phyloP scores from a whole-genome alignment of 2,329 filamentous ascomycete species.

The Hymenoscyphus scutula region DNA sequence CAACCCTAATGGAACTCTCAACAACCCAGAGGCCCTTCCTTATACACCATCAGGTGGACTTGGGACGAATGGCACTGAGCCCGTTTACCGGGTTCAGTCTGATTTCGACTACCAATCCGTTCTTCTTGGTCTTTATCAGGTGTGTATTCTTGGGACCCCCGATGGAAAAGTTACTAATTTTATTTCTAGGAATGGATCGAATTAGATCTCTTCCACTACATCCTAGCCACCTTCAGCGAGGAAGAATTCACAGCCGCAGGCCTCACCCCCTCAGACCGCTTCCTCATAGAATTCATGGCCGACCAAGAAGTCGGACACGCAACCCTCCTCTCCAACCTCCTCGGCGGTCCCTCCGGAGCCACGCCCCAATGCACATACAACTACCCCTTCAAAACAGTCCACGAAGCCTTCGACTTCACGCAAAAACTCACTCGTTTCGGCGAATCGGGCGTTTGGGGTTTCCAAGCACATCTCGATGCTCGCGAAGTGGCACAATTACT shows the following conservation, averaged over 20 bases:
- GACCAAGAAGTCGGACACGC: constrained; percentile 77
- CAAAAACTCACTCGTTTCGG: constrained; percentile 83
- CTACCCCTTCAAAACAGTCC: constrained; percentile 73
- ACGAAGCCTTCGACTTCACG: constrained; percentile 78
- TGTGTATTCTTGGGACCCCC: background rate
- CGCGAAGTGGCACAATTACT: constrained; percentile 72
- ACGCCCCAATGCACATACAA: constrained; percentile 74
- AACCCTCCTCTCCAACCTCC: constrained; percentile 73
- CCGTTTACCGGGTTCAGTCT: constrained; percentile 73
- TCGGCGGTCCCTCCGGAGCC: constrained; percentile 58
- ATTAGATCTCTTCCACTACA: constrained; percentile 77
- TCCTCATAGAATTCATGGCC: constrained; percentile 72
- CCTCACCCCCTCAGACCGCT: constrained; percentile 66
- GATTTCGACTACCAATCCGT: constrained; percentile 79
- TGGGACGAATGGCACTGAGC: constrained; percentile 73
- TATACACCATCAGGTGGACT: constrained; percentile 71
- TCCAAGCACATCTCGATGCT: constrained; percentile 73
- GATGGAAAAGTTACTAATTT: background rate
- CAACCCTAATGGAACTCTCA: constrained; percentile 66
- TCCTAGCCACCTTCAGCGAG: constrained; percentile 65
- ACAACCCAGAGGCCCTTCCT: constrained; percentile 66
- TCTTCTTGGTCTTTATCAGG: constrained; percentile 67
- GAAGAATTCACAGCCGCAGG: constrained; percentile 69
- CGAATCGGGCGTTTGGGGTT: constrained; percentile 78
- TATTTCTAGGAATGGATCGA: constrained; percentile 70